Evolutionary conservation across 169 alveolate genomes (phyloP), one percentile per base, ranked within the genome.

Genomic region (Plasmodium relictum): DNA sequence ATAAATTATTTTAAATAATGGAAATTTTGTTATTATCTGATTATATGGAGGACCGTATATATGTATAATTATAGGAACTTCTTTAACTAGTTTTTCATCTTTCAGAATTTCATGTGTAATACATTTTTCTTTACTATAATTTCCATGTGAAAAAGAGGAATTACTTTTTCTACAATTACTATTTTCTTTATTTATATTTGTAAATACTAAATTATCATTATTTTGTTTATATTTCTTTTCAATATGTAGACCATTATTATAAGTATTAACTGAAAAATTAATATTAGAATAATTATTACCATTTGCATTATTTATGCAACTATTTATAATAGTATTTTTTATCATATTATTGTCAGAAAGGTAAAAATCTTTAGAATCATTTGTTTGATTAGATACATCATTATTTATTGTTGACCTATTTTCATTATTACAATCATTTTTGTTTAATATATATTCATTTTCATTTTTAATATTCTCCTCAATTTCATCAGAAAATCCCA

Each of bases 11-110:
- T 74, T 59, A 39, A 74, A 63, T 20, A 62, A 26, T 16, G 92
- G 76, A 31, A 24, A 59, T 10, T 73, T 87, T 31, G 88, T 85
- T 52, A 61, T 18, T 73, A 74, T 70, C 45, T 91, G 74, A 66
- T 87, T 83, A 48, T 72, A 74, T 63, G 91, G 93, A 44, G 91
- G 86, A 10, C 93, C 89, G 73, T 76, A 73, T 18, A 72, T 70
- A 69, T 85, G 93, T 45, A 74, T 22, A 71, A 88, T 65, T 45
- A 88, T 88, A n/a, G 93, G 91, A 2, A 41, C 65, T 5, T 83
- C 91, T 31, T 69, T 70, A 52, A 54, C 14, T 24, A 70, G 50
- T 9, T 69, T 69, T 41, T 69, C 91, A 48, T 54, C 59, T 8
- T 83, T 83, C 31, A 54, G n/a, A 44, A 83, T 42, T n/a, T 58